Base-by-base conservation (phyloP, 1,284 basidiomycete genomes). In the Austroboletus novae-zelandiae region DNA sequence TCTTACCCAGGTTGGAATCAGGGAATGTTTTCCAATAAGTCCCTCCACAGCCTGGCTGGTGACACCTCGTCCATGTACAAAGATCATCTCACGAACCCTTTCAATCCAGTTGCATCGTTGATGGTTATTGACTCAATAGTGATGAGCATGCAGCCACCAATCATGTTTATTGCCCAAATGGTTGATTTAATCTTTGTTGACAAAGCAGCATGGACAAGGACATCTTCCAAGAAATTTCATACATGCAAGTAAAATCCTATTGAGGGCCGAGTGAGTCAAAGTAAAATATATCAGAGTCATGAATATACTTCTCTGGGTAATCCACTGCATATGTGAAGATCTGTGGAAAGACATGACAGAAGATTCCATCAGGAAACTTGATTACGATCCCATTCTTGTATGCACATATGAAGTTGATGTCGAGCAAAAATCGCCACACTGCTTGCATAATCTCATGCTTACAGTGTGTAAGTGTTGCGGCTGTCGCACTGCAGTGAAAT, bases 271-370 rank as follows among this genome's bases (percentile, higher is more conserved):
- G n/a, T n/a, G n/a, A n/a, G n/a, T n/a, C n/a, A n/a, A n/a, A n/a
- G n/a, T n/a, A n/a, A n/a, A n/a, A n/a, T n/a, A n/a, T n/a, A n/a
- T n/a, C n/a, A n/a, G n/a, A n/a, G n/a, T n/a, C n/a, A n/a, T n/a
- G n/a, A n/a, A n/a, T n/a, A n/a, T n/a, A n/a, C n/a, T n/a, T n/a
- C n/a, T n/a, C n/a, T n/a, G n/a, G n/a, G n/a, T 72, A 72, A 50
- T 71, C 68, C 0, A 69, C 64, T 2, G 65, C 59, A 51, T 72
- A 69, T 4, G 58, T 66, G 17, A 71, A 64, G 6, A 73, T 58
- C 0, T 56, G 52, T 8, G 55, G 62, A 43, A 66, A 71, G 0
- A 70, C 51, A 20, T 52, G 55, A 0, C 57, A 47, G 1, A 35
- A 40, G 0, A 71, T 47, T 0, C 63, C 63, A 56, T 74, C 68